Evolutionary conservation across 1,284 basidiomycete species (phyloP), one percentile per base, ranked within the genome.

Genomic region (Fomitopsis pinicola): DNA sequence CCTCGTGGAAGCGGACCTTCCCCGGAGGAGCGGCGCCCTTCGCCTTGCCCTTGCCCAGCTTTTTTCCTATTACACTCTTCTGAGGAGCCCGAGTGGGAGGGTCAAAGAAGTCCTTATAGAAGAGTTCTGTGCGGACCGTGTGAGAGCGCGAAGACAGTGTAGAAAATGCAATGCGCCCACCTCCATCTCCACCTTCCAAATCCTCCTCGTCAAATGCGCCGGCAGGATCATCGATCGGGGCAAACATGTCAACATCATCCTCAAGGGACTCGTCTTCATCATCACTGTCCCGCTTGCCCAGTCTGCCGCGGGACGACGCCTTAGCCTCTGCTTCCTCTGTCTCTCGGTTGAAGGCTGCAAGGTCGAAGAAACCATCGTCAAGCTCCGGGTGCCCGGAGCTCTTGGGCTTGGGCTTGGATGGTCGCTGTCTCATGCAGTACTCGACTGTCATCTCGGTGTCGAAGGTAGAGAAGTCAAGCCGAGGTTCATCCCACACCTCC

Each of bases 331-430:
- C 84, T 66, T 86, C 86, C 73, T 93, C 91, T 1, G 91, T 91
- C 74, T 95, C 86, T 5, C 88, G 84, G 72, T 98, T 97, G 79
- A 99, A 98, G 26, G 87, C 82, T 59, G 88, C 87, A 59, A 98
- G 85, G 60, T 92, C 86, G 76, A 99, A 99, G 79, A 99, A 98
- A 30, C 83, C 87, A 73, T 98, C 97, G 75, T 98, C 91, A n/a
- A 98, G 83, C 54, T 83, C 84, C 6, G 87, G 80, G 65, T 86
- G 81, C 19, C 72, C 69, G 36, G 63, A 69, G 19, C 67, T 63
- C 60, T 74, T 73, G 26, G 63, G 55, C 62, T 69, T 67, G 10
- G 63, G 38, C 14, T 40, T 40, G 38, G 48, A 30, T 14, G 48
- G 28, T 50, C 17, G 48, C 17, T 30, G 2, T 4, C 28, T 30